Evolutionary conservation across 75 land plant genomes (phyloP).

Genomic region (Pinus taeda): DNA sequence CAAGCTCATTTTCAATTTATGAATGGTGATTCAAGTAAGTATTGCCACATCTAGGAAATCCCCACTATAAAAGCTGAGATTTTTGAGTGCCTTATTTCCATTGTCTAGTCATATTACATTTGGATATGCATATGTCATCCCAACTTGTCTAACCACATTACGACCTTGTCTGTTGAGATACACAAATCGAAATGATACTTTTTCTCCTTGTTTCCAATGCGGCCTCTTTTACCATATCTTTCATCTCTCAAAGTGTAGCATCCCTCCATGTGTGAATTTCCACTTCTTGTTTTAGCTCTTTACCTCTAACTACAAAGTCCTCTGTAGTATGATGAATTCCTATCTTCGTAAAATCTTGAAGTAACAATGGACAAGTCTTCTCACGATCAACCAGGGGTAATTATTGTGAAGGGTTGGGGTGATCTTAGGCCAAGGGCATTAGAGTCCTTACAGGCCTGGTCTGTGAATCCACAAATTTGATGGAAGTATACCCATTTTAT

Average conservation of each 20-base stretch:
- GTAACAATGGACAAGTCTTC: not conserved
- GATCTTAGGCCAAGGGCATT: not conserved
- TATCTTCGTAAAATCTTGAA: slow-evolving; percentile 18
- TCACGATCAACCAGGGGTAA: not conserved
- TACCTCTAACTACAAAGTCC: slow-evolving; percentile 82
- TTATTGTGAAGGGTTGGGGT: not conserved
- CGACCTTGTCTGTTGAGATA: slow-evolving; percentile 85
- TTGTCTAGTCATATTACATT: slow-evolving; percentile 43
- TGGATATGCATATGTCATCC: slow-evolving; percentile 45
- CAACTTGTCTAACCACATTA: slow-evolving; percentile 76
- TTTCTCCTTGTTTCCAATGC: slow-evolving; percentile 71
- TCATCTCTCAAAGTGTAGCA: slow-evolving; percentile 87
- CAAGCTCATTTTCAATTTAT: not conserved
- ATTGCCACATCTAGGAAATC: slow-evolving; percentile 76
- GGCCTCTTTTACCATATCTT: slow-evolving; percentile 95
- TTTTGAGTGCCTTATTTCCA: slow-evolving; percentile 31
- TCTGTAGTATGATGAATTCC: slow-evolving; percentile 75
- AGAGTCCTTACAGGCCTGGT: not conserved
- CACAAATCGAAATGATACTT: slow-evolving; percentile 77
- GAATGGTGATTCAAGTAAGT: not conserved
- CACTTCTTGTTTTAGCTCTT: slow-evolving; percentile 91
- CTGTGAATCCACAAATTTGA: not conserved
- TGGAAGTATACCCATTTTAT: no score
- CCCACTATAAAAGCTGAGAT: slow-evolving; percentile 65
- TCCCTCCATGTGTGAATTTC: slow-evolving; percentile 94